Evolutionary conservation across 208 protist species (phyloP), one percentile per base, ranked within the genome.

Genomic region (Crithidia thermophila): DNA sequence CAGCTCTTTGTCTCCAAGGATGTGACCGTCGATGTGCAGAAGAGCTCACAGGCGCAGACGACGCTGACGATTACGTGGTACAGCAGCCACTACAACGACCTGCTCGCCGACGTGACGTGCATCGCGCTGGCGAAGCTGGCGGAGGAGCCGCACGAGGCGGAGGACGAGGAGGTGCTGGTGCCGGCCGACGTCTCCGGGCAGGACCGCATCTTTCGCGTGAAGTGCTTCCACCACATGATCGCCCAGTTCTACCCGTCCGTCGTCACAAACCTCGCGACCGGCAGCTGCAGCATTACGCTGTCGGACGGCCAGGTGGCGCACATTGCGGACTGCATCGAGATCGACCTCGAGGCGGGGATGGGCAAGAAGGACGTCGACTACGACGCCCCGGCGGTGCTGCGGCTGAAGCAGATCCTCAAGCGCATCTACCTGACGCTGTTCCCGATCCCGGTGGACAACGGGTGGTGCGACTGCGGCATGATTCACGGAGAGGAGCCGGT

Each of bases 151-250:
- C 69, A 79, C 46, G 78, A 79, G 21, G 72, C 53, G 31, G 77
- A 79, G 16, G 70, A 37, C 20, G 76, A 82, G 37, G 74, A 79
- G 28, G 83, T 84, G 56, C 73, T 88, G 8, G 81, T 94, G 51
- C 92, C 89, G 39, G 87, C 87, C 13, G 89, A 94, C 61, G 81
- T 94, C 34, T 75, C 77, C 20, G 83, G 85, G 1, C 82, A 91
- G 75, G 92, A 97, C 77, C 74, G 76, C 36, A 58, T 97, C 21
- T 97, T 97, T 64, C 85, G 92, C 33, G 67, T 95, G 53, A 95
- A 94, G 73, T 97, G 92, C 72, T 95, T 97, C 43, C 92, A 97
- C 67, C 87, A 95, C 72, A 97, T 97, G 88, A 82, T 97, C 66
- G 80, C 88, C 21, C 91, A 96, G 77, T 94, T 96, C 53, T 94